phyloP scores from a whole-genome alignment of 2,329 filamentous ascomycete species.

The Fusarium illudens region DNA sequence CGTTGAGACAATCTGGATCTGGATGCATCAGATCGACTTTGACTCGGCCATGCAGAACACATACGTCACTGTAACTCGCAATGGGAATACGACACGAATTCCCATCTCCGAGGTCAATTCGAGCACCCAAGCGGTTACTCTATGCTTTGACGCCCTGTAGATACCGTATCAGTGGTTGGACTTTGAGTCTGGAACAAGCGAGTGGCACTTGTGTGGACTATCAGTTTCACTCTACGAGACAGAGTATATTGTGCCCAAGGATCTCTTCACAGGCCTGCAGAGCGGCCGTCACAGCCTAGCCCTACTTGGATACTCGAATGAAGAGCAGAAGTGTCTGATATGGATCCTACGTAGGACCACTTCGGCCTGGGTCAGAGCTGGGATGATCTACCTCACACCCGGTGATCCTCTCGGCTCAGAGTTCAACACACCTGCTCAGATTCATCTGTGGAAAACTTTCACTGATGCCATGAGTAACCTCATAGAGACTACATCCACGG shows the following conservation, averaged over 20 bases:
- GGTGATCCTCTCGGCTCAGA: neutral
- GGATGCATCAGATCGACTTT: neutral
- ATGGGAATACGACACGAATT: neutral
- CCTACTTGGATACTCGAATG: neutral
- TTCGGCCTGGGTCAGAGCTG: neutral
- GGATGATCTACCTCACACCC: neutral
- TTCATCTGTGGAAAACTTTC: neutral
- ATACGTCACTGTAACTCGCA: neutral
- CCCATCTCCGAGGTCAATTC: neutral
- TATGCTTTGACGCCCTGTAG: neutral
- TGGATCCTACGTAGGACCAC: neutral
- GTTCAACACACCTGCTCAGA: neutral
- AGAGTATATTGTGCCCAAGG: neutral
- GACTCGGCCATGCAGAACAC: neutral
- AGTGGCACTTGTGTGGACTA: neutral
- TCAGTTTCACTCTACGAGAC: neutral
- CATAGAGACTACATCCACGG: neutral
- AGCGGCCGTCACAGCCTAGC: neutral
- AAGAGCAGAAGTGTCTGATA: neutral
- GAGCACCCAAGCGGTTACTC: neutral
- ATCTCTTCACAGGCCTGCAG: neutral
- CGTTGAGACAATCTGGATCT: neutral
- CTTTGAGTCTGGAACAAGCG: neutral
- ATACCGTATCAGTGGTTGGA: neutral
- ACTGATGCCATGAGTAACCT: neutral